Evolutionary conservation across 2,329 filamentous ascomycete genomes (phyloP), one percentile per base, ranked within the genome.

Genomic region (Cryphonectria radicalis): DNA sequence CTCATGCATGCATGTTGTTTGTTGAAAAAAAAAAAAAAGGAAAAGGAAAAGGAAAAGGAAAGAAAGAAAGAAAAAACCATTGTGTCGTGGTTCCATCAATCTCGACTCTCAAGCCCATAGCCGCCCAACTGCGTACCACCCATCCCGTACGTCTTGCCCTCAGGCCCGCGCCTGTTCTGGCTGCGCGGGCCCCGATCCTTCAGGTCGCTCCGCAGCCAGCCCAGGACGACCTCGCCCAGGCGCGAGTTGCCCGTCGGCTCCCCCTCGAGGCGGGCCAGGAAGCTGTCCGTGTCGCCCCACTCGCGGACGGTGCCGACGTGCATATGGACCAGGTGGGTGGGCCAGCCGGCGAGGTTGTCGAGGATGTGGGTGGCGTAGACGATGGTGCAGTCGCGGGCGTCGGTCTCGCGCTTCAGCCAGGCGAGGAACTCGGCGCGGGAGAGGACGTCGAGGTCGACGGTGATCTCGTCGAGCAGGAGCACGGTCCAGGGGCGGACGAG

Each of bases 361-460:
- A 99, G 83, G 74, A 99, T 98, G 81, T 99, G 96, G 19, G 96
- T 99, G 10, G 96, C 96, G 80, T 99, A 99, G 42, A 99, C 94
- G 76, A 99, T 93, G 5, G 96, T 98, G 79, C 95, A 98, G 55
- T 90, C 86, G 68, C 95, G 86, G 10, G 79, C 84, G 82, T 95
- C 92, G 0, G 95, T 98, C 88, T 99, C 96, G 72, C 86, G 85
- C 82, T 94, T 94, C 78, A 99, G 82, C 85, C 95, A 99, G 60
- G 83, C 86, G 43, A 99, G 86, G 80, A 99, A 99, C 79, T 95
- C 91, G 76, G 90, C 91, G 22, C 96, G 89, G 69, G 90, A 93
- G 72, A 98, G 87, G 71, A 99, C 87, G 81, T 99, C 96, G 73
- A 99, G 85, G 80, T 99, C 96, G 11, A 99, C 96, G 0, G 96